Base-by-base conservation (phyloP, 306 rosid species). In the Luffa aegyptiaca region DNA sequence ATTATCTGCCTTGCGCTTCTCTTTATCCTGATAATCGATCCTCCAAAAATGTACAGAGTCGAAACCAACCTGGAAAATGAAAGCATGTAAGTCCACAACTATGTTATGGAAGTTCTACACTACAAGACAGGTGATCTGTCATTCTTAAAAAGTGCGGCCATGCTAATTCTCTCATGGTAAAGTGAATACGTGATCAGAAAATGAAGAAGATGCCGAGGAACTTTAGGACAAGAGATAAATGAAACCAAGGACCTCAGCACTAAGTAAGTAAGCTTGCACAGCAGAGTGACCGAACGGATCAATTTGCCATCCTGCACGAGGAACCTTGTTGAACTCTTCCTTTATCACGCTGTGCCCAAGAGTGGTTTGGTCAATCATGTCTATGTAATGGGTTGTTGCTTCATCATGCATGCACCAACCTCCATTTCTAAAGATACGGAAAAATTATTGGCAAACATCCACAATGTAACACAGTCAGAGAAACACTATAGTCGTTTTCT, bases 341-440 rank as follows among this genome's bases (percentile, higher is more conserved):
- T 90, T 94, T 21, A 94, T 86, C 63, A 88, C 85, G 1, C 76
- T 82, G 83, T 94, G 98, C 0, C 98, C 97, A 9, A 91, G 80
- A 20, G 95, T 94, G 2, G 98, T 94, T 82, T 94, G 98, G 79
- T 92, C 98, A 76, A 94, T 90, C 98, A 94, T 94, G 84, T 94
- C 98, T 68, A 94, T 89, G 84, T 92, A 92, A 80, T 92, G 97
- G 6, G 69, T 26, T 13, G 98, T 80, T 8, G 98, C 98, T 86
- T 94, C 98, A 82, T 94, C 98, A 26, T 94, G 98, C 98, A 94
- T 94, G 21, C 97, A 91, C 98, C 98, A 94, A 44, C 97, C 98
- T 10, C 97, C 98, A 81, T 94, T 94, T 82, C 98, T 94, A 77
- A 75, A 79, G 26, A 82, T 70, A 83, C 0, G 59, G 35, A 31